Base-by-base conservation (phyloP, 352 stramenopile species). In the Phytophthora europaea region DNA sequence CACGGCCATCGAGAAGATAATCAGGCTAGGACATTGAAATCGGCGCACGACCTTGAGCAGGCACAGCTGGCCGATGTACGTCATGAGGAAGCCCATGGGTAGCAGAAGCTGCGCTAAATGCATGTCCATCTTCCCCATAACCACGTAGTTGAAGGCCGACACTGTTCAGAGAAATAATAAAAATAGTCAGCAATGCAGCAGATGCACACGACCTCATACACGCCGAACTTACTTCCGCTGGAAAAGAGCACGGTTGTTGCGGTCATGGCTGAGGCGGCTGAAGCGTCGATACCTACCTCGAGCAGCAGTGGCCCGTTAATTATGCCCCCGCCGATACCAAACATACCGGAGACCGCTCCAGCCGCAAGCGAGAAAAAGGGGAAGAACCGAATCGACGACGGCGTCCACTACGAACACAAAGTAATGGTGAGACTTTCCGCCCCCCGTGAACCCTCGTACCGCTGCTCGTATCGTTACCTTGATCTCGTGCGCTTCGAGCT, bases 301-400 rank as follows among this genome's bases (percentile, higher is more conserved):
- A 99, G 87, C 86, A 99, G 95, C 22, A 99, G 70, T 2, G 97
- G 97, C 1, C 92, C 96, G 63, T 98, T 98, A 53, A 99, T 92
- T 63, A 99, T 99, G 26, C 96, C 97, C 51, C 97, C 97, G 4
- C 95, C 97, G 33, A 99, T 93, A 16, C 96, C 97, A 78, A 99
- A 99, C 88, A 99, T 95, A 13, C 96, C 96, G 0, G 94, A 93
- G 65, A 98, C 92, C 23, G 98, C 87, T 20, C 96, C 97, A 31
- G 96, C 96, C 7, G 96, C 78, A 60, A 97, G 87, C 59, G 92
- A 97, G 33, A 98, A 78, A 2, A 90, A 56, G 0, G 96, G 95
- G 80, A 99, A 99, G 43, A 94, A 87, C 23, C 84, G 79, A 51
- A 95, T 83, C 36, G 83, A 93, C 28, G 84, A 74, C 1, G 84